These are phyloP conservation scores for Zygoascus ofunaensis DNA, from an alignment of 805 yeast genomes.

Conservation along the genomic window DNA sequence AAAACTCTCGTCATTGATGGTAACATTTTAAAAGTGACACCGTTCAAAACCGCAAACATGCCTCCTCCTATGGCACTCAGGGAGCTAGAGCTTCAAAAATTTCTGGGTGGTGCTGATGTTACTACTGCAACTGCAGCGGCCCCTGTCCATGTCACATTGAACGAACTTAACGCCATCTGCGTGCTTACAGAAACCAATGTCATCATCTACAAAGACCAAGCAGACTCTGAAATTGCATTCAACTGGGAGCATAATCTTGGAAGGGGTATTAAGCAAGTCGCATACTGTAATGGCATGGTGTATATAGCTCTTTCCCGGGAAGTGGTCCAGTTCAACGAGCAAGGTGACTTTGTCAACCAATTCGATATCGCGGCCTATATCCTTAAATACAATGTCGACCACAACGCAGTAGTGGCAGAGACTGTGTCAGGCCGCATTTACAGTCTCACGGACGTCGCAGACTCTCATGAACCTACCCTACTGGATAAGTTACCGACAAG, in stretches of 20 bases:
- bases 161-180: neutral
- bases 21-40: slow-evolving; percentile 58
- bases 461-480: neutral
- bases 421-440: slow-evolving; percentile 44
- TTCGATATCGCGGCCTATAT: neutral
- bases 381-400: slow-evolving; percentile 42
- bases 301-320: neutral
- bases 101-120: too few relatives aligned
- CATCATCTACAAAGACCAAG: neutral
- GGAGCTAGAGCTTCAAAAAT: slow-evolving; percentile 41
- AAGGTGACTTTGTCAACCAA: neutral
- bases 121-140: neutral
- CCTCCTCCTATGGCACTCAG: slow-evolving; percentile 91
- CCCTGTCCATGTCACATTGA: slow-evolving; percentile 1
- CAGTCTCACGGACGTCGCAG: neutral
- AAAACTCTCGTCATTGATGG: slow-evolving; percentile 80
- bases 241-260: slow-evolving; percentile 1
- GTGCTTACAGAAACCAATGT: neutral
- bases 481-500: slow-evolving; percentile 47
- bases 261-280: neutral
- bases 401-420: slow-evolving; percentile 42
- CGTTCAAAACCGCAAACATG: slow-evolving; percentile 72
- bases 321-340: neutral
- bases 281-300: slow-evolving; percentile 1
- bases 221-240: neutral